Evolutionary conservation across 352 stramenopile genomes (phyloP), one percentile per base, ranked within the genome.

Genomic region (Phytophthora multivora): DNA sequence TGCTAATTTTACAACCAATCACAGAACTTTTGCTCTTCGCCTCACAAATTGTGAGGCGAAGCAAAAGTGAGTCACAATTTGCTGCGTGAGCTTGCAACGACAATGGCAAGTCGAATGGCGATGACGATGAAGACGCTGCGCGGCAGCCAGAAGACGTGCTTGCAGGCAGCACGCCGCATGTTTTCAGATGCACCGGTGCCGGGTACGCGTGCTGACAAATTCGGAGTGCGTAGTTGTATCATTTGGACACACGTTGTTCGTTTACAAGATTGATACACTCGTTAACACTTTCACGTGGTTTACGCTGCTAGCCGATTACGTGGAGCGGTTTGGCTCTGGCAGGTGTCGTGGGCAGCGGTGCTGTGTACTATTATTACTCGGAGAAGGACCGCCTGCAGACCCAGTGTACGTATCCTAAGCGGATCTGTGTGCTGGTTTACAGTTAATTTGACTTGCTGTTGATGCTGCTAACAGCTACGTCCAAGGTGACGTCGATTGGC

Each of bases 381-480:
- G 87, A 97, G 76, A 97, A 97, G 71, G 86, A 97, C 41, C 81
- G 86, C 0, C 59, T 93, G 39, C 84, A 96, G 71, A 93, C 81
- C 13, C 83, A 93, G 70, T 90, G 82, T 91, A 61, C 55, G 81
- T 45, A 26, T 38, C 8, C 15, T 15, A 35, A 16, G 5, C 16
- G n/a, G 18, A 41, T 18, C n/a, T 31, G 9, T n/a, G 4, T 26
- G 1, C 21, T 23, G 21, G 35, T 11, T 33, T 40, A 30, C 28
- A 15, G 25, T 0, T 58, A 3, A 5, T 64, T 13, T 10, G 7
- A 36, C 25, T 15, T 51, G 26, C 4, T 23, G 18, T 56, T 61
- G 25, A 5, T 60, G 36, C 51, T 46, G 16, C 30, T 63, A 25
- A 13, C 41, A 93, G 84, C 86, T 13, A 93, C 84, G 18, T 93